Conservation (phyloP, 352 stramenopile genomes). For the Phytophthora podocarpi region DNA sequence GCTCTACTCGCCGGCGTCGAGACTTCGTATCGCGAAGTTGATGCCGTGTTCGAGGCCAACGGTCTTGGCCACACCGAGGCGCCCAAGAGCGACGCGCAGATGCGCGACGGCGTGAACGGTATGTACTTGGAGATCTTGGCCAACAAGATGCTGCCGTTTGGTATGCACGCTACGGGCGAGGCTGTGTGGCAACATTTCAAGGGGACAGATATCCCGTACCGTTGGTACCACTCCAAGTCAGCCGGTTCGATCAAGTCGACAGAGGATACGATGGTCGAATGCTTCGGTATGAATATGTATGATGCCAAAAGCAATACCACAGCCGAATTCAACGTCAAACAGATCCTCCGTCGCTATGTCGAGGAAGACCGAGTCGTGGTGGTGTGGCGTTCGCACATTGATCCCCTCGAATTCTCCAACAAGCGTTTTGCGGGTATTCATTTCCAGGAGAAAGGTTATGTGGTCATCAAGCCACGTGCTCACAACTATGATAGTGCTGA, state of each 20-base stretch:
- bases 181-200: slow-evolving; percentile 51
- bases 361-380: slow-evolving; percentile 61
- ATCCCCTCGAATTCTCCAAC: slow-evolving; percentile 55
- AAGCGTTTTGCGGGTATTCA: slow-evolving; percentile 42
- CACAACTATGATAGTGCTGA: slow-evolving; percentile 6
- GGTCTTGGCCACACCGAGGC: slow-evolving; percentile 35
- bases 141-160: slow-evolving; percentile 49
- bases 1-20: slow-evolving; percentile 33
- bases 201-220: slow-evolving; percentile 35
- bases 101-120: slow-evolving; percentile 30
- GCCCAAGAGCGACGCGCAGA: slow-evolving; percentile 31
- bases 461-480: slow-evolving; percentile 35
- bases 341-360: slow-evolving; percentile 36
- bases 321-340: slow-evolving; percentile 39
- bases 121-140: slow-evolving; percentile 42
- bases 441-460: slow-evolving; percentile 43
- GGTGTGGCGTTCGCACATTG: slow-evolving; percentile 57
- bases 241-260: slow-evolving; percentile 31
- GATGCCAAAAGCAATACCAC: slow-evolving; percentile 37
- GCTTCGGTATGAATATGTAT: slow-evolving; percentile 39
- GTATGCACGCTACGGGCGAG: slow-evolving; percentile 35
- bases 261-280: slow-evolving; percentile 43
- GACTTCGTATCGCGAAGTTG: slow-evolving; percentile 33
- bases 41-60: slow-evolving; percentile 37
- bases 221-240: slow-evolving; percentile 34